phyloP scores from a whole-genome alignment of 148 eudicot genomes.

The Camellia granthamiana region DNA sequence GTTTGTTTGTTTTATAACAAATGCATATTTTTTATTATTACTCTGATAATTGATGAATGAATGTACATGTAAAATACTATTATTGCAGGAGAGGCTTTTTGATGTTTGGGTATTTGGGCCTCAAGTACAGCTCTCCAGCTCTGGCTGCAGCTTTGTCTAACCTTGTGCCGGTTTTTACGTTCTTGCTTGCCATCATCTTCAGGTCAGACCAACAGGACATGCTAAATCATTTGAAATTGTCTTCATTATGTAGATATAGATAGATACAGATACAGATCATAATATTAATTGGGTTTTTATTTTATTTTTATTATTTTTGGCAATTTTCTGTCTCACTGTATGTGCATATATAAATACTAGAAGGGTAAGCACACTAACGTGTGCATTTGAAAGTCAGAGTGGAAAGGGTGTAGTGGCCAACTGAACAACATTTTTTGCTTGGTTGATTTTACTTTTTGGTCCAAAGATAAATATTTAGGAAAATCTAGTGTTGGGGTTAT shows the following conservation, averaged over 20 bases:
- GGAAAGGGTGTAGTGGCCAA: no score
- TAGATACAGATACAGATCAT: neutral
- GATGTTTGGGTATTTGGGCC: constrained; percentile 53
- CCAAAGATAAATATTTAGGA: no score
- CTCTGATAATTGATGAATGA: neutral
- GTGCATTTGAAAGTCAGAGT: no score
- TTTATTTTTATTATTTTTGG: neutral
- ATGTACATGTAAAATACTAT: neutral
- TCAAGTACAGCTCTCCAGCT: constrained; percentile 57
- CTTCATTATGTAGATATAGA: neutral
- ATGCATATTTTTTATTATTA: neutral
- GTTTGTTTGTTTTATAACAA: no score
- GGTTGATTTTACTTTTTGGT: no score
- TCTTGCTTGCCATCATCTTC: constrained; percentile 47
- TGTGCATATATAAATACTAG: neutral
- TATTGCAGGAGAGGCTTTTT: constrained; percentile 46
- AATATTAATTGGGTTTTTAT: neutral
- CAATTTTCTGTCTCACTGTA: neutral
- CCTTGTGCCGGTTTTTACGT: constrained; percentile 60
- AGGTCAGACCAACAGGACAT: constrained; percentile 22
- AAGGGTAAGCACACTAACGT: no score
- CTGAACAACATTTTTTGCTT: no score
- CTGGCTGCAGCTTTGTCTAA: constrained; percentile 58
- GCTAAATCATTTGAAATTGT: neutral
- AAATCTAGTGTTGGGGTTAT: no score